Percentiles rank a stretch among this genome's conserved stretches.
These are phyloP conservation scores for Pythium aristosporum DNA, from an alignment of 352 stramenopile genomes.

Conservation along the genomic window DNA sequence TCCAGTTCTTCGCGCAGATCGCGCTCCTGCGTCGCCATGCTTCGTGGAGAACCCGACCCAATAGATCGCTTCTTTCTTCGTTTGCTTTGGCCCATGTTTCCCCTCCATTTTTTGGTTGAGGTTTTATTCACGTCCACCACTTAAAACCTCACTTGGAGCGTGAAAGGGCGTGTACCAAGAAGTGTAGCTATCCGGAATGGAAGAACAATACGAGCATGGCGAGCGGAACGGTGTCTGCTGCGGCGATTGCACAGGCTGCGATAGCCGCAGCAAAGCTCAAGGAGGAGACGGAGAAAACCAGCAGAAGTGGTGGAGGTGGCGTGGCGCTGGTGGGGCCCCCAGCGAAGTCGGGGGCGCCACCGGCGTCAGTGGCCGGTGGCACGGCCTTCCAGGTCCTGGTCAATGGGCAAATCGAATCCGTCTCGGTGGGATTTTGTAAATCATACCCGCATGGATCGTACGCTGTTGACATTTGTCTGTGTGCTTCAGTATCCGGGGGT, in stretches of 20 bases:
- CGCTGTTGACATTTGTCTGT: background rate
- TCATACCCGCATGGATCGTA: background rate
- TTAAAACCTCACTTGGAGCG: constrained; percentile 19
- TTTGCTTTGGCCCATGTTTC: constrained; percentile 4
- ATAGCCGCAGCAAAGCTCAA: constrained; percentile 4
- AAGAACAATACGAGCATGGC: background rate
- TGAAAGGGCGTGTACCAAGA: constrained; percentile 15
- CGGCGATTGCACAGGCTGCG: constrained; percentile 8
- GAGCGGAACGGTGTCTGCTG: background rate
- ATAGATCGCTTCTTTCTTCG: constrained; percentile 13
- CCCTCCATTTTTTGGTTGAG: constrained; percentile 22
- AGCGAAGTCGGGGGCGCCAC: background rate
- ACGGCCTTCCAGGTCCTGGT: constrained; percentile 58
- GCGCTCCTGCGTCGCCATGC: constrained; percentile 45
- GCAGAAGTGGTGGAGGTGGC: background rate
- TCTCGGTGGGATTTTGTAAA: constrained; percentile 33
- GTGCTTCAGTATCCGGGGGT: constrained; percentile 59
- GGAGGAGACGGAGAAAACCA: background rate
- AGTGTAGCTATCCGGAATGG: constrained; percentile 15
- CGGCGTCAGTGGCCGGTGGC: constrained; percentile 1
- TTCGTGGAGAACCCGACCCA: background rate
- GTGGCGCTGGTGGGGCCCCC: background rate
- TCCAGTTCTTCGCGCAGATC: constrained; percentile 55
- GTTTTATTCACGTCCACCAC: constrained; percentile 11
- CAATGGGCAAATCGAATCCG: constrained; percentile 57